These are phyloP conservation scores for Candida sp. DNA, from an alignment of 1,139 yeast species.

Conservation along the genomic window DNA sequence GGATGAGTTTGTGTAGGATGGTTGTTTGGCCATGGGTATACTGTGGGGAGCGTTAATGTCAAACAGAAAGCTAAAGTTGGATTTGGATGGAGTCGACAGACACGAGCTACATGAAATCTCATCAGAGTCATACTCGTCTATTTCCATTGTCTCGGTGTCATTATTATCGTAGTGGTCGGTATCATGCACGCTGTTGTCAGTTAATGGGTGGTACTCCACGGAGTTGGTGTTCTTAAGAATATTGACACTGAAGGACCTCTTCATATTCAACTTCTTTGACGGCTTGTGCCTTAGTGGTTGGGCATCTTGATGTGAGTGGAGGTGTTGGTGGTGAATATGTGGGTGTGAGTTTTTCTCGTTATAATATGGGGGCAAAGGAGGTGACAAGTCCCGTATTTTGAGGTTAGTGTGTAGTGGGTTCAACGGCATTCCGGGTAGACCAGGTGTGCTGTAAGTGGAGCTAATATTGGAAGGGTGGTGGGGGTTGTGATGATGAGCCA, in stretches of 20 bases:
- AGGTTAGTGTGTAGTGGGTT: too few relatives aligned
- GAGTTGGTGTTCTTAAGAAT: slow-evolving; percentile 6
- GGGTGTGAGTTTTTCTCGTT: neutral
- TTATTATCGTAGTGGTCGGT: slow-evolving; percentile 7
- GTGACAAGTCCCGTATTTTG: neutral
- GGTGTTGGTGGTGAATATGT: neutral
- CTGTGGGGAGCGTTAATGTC: neutral
- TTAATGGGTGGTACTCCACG: slow-evolving; percentile 8
- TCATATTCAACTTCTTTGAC: slow-evolving; percentile 3
- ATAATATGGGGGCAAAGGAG: neutral
- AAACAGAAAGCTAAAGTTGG: neutral
- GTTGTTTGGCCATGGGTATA: slow-evolving; percentile 7
- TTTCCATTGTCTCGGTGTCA: slow-evolving; percentile 3
- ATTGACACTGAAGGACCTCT: slow-evolving; percentile 9
- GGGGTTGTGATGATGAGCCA: too few relatives aligned
- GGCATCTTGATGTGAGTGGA: too few relatives aligned
- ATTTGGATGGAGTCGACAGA: slow-evolving; percentile 2
- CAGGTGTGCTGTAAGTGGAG: too few relatives aligned
- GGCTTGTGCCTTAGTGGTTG: neutral
- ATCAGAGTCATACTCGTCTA: slow-evolving; percentile 12
- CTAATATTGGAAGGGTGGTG: too few relatives aligned
- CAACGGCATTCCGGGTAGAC: too few relatives aligned
- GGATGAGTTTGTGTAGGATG: slow-evolving; percentile 2
- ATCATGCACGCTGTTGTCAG: neutral
- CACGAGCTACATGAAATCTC: slow-evolving; percentile 12